A percentile compares a stretch with the other conserved stretches of the same genome.
Evolutionary conservation across 768 basidiomycete genomes (phyloP).

Genomic region (Boletus pseudopeckii): DNA sequence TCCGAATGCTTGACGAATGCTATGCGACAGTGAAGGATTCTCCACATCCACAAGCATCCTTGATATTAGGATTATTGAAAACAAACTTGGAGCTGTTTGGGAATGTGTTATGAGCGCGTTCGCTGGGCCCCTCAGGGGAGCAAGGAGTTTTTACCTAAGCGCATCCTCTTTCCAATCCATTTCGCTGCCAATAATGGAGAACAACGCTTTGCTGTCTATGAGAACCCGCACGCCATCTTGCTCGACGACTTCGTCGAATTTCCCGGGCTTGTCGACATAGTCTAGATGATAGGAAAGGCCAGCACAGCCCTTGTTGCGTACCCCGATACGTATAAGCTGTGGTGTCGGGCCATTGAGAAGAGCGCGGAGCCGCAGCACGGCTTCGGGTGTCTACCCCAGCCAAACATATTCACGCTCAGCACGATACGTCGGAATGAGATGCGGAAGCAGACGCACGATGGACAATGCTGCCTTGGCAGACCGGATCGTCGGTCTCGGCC

Average conservation of each 20-base stretch:
- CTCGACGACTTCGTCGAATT: constrained; percentile 94
- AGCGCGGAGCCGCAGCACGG: constrained; percentile 67
- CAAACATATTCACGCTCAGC: neutral
- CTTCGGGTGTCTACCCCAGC: constrained; percentile 64
- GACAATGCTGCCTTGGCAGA: constrained; percentile 75
- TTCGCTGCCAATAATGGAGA: constrained; percentile 96
- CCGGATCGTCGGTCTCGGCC: constrained; percentile 61
- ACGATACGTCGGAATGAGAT: neutral
- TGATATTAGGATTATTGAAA: constrained; percentile 90
- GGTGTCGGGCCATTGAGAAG: constrained; percentile 82
- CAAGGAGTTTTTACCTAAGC: constrained; percentile 53
- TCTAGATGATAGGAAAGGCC: constrained; percentile 84
- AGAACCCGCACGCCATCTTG: constrained; percentile 93
- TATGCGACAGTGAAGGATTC: constrained; percentile 76
- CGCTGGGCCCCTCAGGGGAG: neutral
- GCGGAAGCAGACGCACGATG: constrained; percentile 48
- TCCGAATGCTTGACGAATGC: constrained; percentile 5
- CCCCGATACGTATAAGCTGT: constrained; percentile 90
- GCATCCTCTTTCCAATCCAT: constrained; percentile 98
- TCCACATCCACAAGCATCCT: constrained; percentile 92
- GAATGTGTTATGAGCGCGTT: constrained; percentile 2
- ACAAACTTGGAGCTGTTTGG: constrained; percentile 67
- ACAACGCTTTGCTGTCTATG: constrained; percentile 95
- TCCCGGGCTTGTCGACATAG: constrained; percentile 85
- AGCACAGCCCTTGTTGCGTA: constrained; percentile 97